Percentiles rank a stretch among this genome's conserved stretches.
Conservation (phyloP, 148 eudicot genomes). For the Rhododendron mucronatum region DNA sequence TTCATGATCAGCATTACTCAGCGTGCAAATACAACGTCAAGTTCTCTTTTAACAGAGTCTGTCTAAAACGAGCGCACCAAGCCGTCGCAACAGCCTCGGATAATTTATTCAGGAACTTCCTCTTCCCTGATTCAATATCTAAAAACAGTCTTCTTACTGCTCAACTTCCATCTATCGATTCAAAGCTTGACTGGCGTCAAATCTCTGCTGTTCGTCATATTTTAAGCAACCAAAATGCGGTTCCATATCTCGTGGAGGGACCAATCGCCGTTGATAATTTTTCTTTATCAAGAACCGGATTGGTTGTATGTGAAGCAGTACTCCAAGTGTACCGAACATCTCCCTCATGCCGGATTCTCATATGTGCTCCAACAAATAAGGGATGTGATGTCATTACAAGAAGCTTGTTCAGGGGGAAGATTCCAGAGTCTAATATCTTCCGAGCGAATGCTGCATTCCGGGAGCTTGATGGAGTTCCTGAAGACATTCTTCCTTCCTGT, state of each 20-base stretch:
- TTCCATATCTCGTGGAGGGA: conserved; percentile 18
- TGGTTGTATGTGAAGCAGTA: conserved; percentile 5
- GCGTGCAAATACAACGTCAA: conserved; percentile 21
- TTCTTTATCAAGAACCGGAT: neutral
- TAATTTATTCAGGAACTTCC: conserved; percentile 13
- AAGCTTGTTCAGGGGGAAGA: conserved; percentile 7
- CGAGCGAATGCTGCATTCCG: conserved; percentile 32
- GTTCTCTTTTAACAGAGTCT: conserved; percentile 25
- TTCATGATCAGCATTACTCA: conserved; percentile 15
- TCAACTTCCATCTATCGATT: neutral
- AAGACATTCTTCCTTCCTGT: conserved; percentile 18
- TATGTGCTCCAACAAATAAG: conserved; percentile 13
- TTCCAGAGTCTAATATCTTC: conserved; percentile 16
- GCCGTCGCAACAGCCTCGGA: conserved; percentile 18
- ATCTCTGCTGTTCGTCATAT: conserved; percentile 11
- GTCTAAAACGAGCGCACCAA: conserved; percentile 29
- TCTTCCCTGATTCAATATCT: conserved; percentile 10
- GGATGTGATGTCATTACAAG: conserved; percentile 16
- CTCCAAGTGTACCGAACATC: conserved; percentile 5
- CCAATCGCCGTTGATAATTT: neutral
- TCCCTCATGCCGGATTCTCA: conserved; percentile 17
- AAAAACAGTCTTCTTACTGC: neutral
- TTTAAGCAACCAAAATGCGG: conserved; percentile 1
- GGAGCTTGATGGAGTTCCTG: conserved; percentile 23
- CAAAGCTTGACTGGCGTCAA: neutral